Percentiles rank a stretch among this genome's conserved stretches.
Conservation (phyloP, 2,329 filamentous ascomycete genomes). For the Penicillium freii region DNA sequence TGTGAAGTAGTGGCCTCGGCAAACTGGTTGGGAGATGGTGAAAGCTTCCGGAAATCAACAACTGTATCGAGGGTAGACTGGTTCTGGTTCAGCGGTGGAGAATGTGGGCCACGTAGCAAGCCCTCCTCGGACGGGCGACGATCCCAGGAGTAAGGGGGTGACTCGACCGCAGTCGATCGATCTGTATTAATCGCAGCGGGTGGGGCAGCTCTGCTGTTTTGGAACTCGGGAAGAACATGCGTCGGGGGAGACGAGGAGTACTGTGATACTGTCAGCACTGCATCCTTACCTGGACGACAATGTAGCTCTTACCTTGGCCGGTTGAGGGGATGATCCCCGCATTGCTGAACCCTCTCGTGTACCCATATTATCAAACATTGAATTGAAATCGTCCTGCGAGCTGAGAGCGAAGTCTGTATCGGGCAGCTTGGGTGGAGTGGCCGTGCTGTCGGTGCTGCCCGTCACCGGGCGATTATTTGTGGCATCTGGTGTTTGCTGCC, state of each 20-base stretch:
- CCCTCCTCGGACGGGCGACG: slow-evolving; percentile 53
- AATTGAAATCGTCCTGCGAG: slow-evolving; percentile 47
- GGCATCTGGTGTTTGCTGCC: slow-evolving; percentile 26
- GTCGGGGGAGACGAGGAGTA: slow-evolving; percentile 24
- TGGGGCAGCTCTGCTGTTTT: slow-evolving; percentile 27
- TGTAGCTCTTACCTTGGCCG: slow-evolving; percentile 21
- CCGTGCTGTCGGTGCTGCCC: slow-evolving; percentile 51
- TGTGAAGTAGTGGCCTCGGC: slow-evolving; percentile 32
- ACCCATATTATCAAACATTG: slow-evolving; percentile 52
- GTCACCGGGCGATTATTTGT: slow-evolving; percentile 48
- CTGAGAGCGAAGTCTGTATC: slow-evolving; percentile 46
- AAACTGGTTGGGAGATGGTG: slow-evolving; percentile 25
- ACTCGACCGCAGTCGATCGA: slow-evolving; percentile 44
- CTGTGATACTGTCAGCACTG: slow-evolving; percentile 24
- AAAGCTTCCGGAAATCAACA: slow-evolving; percentile 16
- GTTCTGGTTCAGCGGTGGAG: slow-evolving; percentile 15
- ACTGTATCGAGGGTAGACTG: slow-evolving; percentile 16
- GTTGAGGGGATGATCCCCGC: slow-evolving; percentile 25
- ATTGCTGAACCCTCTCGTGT: slow-evolving; percentile 31
- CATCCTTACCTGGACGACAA: slow-evolving; percentile 5
- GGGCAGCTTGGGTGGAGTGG: slow-evolving; percentile 51
- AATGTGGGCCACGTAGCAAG: slow-evolving; percentile 43
- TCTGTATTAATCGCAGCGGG: slow-evolving; percentile 48
- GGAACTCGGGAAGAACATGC: slow-evolving; percentile 17
- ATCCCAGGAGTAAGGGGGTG: slow-evolving; percentile 53